Evolutionary conservation across 2,329 filamentous ascomycete species (phyloP).

Genomic region (Fusarium longipes): DNA sequence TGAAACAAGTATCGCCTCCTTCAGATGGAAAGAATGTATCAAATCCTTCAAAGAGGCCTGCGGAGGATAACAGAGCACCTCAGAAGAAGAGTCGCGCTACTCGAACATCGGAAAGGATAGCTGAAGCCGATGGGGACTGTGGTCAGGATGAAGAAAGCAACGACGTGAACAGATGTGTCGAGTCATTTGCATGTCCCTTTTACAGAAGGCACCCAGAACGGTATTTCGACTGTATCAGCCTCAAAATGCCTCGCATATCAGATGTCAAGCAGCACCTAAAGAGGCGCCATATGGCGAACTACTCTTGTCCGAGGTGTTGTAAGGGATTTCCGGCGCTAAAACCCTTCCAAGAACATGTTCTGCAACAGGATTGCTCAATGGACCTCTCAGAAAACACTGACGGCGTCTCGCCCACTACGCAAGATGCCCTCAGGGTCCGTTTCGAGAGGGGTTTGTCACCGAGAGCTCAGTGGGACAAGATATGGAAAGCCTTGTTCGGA

Average conservation of each 20-base stretch:
- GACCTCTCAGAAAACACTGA: neutral
- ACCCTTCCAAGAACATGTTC: neutral
- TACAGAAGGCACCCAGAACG: constrained; percentile 3
- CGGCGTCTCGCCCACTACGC: neutral
- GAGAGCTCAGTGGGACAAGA: neutral
- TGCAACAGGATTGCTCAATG: neutral
- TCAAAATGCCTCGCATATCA: neutral
- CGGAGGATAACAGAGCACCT: neutral
- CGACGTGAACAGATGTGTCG: neutral
- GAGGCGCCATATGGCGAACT: neutral
- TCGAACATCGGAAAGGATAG: neutral
- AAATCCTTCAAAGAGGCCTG: neutral
- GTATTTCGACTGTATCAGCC: neutral
- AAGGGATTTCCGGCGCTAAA: neutral
- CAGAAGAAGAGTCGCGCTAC: neutral
- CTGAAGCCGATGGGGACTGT: neutral
- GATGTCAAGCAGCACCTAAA: constrained; percentile 6
- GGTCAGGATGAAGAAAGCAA: neutral
- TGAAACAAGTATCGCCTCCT: neutral
- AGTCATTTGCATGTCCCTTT: constrained; percentile 5
- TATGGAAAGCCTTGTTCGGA: neutral
- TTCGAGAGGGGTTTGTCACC: neutral
- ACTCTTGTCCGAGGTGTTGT: neutral
- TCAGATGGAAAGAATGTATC: neutral
- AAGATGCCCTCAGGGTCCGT: neutral